Conservation (phyloP, 129 eudicot species). For the Oenanthe sinensis region DNA sequence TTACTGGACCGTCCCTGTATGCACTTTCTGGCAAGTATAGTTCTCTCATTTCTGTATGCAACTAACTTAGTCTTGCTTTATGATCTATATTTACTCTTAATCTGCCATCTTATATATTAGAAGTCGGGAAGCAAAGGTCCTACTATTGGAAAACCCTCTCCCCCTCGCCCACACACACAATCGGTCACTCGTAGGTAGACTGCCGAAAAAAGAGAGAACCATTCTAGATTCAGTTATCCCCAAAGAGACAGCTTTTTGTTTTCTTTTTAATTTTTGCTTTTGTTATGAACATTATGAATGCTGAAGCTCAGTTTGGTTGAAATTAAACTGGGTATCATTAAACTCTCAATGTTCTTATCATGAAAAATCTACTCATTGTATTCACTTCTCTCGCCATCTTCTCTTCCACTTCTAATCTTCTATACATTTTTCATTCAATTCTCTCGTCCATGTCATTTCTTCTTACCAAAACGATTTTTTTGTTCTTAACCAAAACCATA, state of each 20-base stretch:
- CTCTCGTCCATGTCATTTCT: background rate
- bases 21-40: background rate
- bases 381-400: background rate
- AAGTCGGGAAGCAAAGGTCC: background rate
- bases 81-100: background rate
- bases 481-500: background rate
- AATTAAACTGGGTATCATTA: too few relatives aligned
- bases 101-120: background rate
- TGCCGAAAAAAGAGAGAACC: background rate
- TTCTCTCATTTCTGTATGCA: background rate
- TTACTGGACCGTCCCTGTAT: background rate
- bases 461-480: background rate
- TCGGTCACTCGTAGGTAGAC: background rate
- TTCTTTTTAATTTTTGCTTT: background rate
- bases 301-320: too few relatives aligned
- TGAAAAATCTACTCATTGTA: background rate
- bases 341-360: background rate
- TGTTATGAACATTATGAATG: too few relatives aligned
- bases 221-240: background rate
- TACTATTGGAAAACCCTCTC: too few relatives aligned
- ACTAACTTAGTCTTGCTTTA: background rate
- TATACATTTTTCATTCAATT: background rate
- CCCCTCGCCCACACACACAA: too few relatives aligned
- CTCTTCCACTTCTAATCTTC: background rate
- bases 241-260: background rate